phyloP scores from a whole-genome alignment of 2,329 filamentous ascomycete genomes.

The Hortaea werneckii region DNA sequence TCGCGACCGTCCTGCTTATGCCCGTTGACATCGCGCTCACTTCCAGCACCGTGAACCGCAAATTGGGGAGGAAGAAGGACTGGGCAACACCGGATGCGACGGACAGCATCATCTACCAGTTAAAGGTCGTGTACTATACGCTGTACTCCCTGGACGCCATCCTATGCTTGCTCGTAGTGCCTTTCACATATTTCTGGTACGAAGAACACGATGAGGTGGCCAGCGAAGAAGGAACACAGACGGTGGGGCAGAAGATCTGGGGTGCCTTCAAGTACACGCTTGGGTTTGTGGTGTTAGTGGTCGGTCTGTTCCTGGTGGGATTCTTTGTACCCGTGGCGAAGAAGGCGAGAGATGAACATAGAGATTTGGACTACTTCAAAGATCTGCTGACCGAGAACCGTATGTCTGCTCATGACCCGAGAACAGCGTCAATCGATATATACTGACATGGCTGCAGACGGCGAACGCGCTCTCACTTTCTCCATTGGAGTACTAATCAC shows the following conservation, averaged over 20 bases:
- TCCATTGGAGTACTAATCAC: slow-evolving; percentile 79
- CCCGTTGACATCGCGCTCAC: slow-evolving; percentile 94
- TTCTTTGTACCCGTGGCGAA: slow-evolving; percentile 84
- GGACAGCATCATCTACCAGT: slow-evolving; percentile 63
- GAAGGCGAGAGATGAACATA: slow-evolving; percentile 51
- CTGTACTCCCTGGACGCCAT: slow-evolving; percentile 87
- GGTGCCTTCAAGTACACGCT: slow-evolving; percentile 86
- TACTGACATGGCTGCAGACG: slow-evolving; percentile 42
- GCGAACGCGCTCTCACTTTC: slow-evolving; percentile 87
- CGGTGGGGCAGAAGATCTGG: slow-evolving; percentile 60
- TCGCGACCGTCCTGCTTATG: slow-evolving; percentile 84
- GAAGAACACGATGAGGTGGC: slow-evolving; percentile 95
- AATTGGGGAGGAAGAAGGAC: slow-evolving; percentile 74
- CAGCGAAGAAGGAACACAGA: slow-evolving; percentile 66
- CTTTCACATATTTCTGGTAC: slow-evolving; percentile 96
- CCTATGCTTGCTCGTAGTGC: slow-evolving; percentile 79
- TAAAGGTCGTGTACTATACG: slow-evolving; percentile 84
- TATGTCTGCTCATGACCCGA: too few relatives aligned
- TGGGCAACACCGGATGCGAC: slow-evolving; percentile 84
- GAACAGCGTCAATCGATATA: too few relatives aligned
- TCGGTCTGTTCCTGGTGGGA: slow-evolving; percentile 79
- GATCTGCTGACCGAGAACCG: slow-evolving; percentile 71
- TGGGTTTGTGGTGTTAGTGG: slow-evolving; percentile 67
- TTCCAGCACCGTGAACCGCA: slow-evolving; percentile 70
- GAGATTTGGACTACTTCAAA: slow-evolving; percentile 88